phyloP scores from a whole-genome alignment of 441 rosid species.

The Gossypium gossypioides region DNA sequence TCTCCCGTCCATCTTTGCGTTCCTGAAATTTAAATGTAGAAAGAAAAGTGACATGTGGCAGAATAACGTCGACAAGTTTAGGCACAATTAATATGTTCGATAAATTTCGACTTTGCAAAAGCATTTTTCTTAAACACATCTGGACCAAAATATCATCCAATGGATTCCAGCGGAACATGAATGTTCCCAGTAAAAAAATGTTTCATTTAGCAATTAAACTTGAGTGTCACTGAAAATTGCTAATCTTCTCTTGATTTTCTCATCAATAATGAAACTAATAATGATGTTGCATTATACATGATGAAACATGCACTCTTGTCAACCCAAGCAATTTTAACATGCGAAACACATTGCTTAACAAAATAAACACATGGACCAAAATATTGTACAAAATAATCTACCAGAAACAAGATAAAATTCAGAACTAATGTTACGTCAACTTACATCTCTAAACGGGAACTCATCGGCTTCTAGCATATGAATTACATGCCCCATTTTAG shows the following conservation, averaged over 20 bases:
- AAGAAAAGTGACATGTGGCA: background rate
- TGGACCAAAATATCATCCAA: background rate
- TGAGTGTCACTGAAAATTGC: background rate
- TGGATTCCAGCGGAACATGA: background rate
- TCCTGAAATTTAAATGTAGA: constrained; percentile 30
- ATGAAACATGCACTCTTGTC: no score
- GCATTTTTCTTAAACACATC: background rate
- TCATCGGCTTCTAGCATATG: constrained; percentile 94
- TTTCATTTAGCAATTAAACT: background rate
- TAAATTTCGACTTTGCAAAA: background rate
- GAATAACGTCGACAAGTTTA: background rate
- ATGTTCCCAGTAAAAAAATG: background rate
- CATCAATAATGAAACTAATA: background rate
- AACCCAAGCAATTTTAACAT: no score
- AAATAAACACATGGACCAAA: no score
- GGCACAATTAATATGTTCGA: background rate
- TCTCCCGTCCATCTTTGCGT: constrained; percentile 36
- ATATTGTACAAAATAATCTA: no score
- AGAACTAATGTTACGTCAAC: background rate
- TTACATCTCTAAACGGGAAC: constrained; percentile 55
- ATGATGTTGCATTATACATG: no score
- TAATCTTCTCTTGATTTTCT: background rate
- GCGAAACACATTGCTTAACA: no score
- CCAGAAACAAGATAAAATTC: no score
- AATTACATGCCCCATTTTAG: constrained; percentile 88